These are phyloP conservation scores for Pisolithus microcarpus DNA, from an alignment of 768 basidiomycete genomes.

Conservation along the genomic window DNA sequence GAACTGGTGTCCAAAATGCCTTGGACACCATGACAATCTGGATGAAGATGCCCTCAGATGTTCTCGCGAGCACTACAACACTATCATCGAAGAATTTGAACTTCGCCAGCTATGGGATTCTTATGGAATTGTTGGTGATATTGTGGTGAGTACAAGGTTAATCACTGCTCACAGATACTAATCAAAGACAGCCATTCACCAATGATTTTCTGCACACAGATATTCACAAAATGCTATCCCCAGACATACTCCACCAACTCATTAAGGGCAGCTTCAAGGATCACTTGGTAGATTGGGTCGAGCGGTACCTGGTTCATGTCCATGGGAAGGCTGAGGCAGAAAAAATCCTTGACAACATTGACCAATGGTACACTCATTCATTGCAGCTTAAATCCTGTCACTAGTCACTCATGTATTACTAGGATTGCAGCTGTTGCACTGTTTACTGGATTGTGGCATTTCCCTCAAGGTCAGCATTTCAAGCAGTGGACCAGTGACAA, in stretches of 20 bases:
- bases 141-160: background rate
- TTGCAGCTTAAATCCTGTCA: too few relatives aligned
- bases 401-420: too few relatives aligned
- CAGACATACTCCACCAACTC: conserved; percentile 42
- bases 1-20: conserved; percentile 14
- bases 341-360: too few relatives aligned
- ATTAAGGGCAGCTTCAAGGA: conserved; percentile 41
- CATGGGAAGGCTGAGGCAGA: too few relatives aligned
- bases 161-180: background rate
- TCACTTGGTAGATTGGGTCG: conserved; percentile 31
- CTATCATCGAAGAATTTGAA: conserved; percentile 6
- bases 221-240: conserved; percentile 31
- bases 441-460: too few relatives aligned
- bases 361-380: too few relatives aligned
- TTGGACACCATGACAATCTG: background rate
- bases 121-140: background rate
- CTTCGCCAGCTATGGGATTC: conserved; percentile 17
- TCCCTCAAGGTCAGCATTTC: too few relatives aligned
- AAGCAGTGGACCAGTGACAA: too few relatives aligned
- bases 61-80: conserved; percentile 14
- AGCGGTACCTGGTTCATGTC: background rate
- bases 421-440: too few relatives aligned
- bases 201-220: conserved; percentile 9
- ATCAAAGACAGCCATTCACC: background rate
- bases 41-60: conserved; percentile 1